Conservation (phyloP, 2,329 filamentous ascomycete genomes). For the Rhynchosporium secalis region DNA sequence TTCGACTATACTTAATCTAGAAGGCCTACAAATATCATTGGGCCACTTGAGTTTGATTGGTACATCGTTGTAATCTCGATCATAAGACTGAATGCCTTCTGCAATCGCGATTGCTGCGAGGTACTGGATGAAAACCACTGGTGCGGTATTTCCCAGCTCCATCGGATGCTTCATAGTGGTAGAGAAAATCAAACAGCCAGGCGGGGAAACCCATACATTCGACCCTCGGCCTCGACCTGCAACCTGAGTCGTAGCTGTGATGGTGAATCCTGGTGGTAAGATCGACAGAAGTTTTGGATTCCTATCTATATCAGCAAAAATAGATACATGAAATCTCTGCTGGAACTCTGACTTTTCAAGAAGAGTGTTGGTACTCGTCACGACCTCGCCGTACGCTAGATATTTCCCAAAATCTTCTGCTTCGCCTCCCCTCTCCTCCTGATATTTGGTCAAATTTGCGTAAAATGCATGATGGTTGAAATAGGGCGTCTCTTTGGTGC, state of each 20-base stretch:
- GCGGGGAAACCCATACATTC: slow-evolving; percentile 93
- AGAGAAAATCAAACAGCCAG: slow-evolving; percentile 84
- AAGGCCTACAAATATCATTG: slow-evolving; percentile 79
- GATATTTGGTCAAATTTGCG: slow-evolving; percentile 67
- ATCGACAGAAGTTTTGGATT: slow-evolving; percentile 76
- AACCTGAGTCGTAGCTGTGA: slow-evolving; percentile 83
- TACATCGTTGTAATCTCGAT: slow-evolving; percentile 69
- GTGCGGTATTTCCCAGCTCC: slow-evolving; percentile 67
- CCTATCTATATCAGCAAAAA: slow-evolving; percentile 44
- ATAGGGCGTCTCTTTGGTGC: slow-evolving; percentile 72
- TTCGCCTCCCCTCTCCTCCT: slow-evolving; percentile 52
- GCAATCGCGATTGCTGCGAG: slow-evolving; percentile 85
- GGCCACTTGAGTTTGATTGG: slow-evolving; percentile 95
- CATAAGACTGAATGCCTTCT: slow-evolving; percentile 79
- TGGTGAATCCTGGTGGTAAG: slow-evolving; percentile 82
- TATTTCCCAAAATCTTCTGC: slow-evolving; percentile 71
- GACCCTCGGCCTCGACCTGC: slow-evolving; percentile 84
- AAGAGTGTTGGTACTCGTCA: slow-evolving; percentile 92
- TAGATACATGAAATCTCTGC: slow-evolving; percentile 4
- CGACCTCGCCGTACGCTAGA: slow-evolving; percentile 84
- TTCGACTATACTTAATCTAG: background rate
- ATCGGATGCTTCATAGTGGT: slow-evolving; percentile 83
- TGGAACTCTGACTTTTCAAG: slow-evolving; percentile 71
- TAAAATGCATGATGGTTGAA: slow-evolving; percentile 86
- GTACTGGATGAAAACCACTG: slow-evolving; percentile 93